Base-by-base conservation (phyloP, 495 filamentous ascomycete genomes). In the Apiosordaria backusii region DNA sequence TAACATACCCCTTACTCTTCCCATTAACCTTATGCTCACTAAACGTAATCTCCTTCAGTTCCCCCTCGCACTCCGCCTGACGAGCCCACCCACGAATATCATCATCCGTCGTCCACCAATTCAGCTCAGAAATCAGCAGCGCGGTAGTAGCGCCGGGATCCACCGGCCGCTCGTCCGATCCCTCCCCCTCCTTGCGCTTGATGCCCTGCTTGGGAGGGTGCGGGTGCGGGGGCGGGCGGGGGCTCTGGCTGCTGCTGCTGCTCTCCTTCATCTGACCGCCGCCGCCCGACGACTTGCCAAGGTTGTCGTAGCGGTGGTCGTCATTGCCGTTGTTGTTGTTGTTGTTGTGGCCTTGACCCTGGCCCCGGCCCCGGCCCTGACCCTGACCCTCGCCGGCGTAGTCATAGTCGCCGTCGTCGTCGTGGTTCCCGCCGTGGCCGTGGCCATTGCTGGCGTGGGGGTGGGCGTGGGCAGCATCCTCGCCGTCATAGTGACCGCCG, bases 21-120 rank as follows among this genome's bases (percentile, higher is more conserved):
- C 95, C 95, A 71, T 99, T 99, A 16, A 98, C 92, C 77, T 99
- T 99, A 77, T 98, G 95, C 74, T 99, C 95, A 67, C 89, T 96
- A 71, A 97, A 98, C 0, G 93, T 96, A 54, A 98, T 88, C 64
- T 97, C 94, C 72, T 92, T 92, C 22, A 99, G 82, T 71, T 96
- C 92, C 57, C 87, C 84, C 73, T 98, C 95, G 68, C 85, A 90
- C 9, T 82, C 83, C 27, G 88, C 89, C 66, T 90, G 82, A 68
- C 87, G 86, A 13, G 90, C 85, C 93, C 92, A 97, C 64, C 90
- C 92, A 57, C 95, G 90, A 65, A 99, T 85, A 67, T 97, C 92
- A 71, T 99, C 95, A 69, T 99, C 95, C 16, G 90, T 97, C 26
- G 88, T 91, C 93, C 93, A 98, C 96, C 96, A 98, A 76, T 90